phyloP scores from a whole-genome alignment of 2,329 filamentous ascomycete genomes.

The Fusarium floridanum region DNA sequence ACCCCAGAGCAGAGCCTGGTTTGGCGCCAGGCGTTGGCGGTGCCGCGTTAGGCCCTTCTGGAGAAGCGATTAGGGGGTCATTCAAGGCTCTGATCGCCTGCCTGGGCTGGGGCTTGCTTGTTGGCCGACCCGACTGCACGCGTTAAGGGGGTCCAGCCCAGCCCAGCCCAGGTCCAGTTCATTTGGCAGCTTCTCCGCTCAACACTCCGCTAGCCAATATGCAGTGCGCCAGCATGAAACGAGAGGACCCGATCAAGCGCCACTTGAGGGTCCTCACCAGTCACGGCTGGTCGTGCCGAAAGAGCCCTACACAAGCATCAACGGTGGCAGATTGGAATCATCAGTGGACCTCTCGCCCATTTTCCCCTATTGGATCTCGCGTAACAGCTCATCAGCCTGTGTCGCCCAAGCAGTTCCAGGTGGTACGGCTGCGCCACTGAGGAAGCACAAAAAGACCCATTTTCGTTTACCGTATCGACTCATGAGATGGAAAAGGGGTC shows the following conservation, averaged over 20 bases:
- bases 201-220: background rate
- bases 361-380: background rate
- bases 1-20: constrained; percentile 1
- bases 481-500: constrained; percentile 4
- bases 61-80: background rate
- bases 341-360: background rate
- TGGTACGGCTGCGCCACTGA: background rate
- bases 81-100: background rate
- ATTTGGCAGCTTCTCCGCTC: constrained; percentile 1
- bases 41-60: background rate
- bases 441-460: background rate
- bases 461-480: constrained; percentile 10
- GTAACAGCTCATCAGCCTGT: background rate
- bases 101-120: background rate
- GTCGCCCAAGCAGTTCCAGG: background rate
- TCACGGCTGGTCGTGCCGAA: background rate
- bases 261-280: background rate
- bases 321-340: background rate
- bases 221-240: constrained; percentile 1
- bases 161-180: background rate
- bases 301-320: background rate
- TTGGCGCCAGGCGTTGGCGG: background rate
- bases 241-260: background rate
- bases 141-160: background rate
- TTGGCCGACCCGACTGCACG: background rate